Conservation (phyloP, 2,329 filamentous ascomycete species). For the Diaporthe sp. region DNA sequence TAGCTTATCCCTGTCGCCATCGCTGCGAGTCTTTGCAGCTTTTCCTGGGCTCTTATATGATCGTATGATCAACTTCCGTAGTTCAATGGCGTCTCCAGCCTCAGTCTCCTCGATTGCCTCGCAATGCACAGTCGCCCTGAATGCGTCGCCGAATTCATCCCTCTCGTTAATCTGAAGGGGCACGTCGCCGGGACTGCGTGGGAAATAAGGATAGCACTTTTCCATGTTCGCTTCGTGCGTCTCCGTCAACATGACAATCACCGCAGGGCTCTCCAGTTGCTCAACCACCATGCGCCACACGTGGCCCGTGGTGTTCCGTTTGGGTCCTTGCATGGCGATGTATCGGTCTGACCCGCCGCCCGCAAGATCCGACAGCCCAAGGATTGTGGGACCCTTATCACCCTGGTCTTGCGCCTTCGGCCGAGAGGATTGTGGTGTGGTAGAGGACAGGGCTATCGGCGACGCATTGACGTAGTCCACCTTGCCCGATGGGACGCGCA, state of each 20-base stretch:
- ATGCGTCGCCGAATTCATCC: slow-evolving; percentile 73
- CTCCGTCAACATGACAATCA: slow-evolving; percentile 95
- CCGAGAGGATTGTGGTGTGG: slow-evolving; percentile 41
- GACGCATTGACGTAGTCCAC: slow-evolving; percentile 88
- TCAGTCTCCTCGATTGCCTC: slow-evolving; percentile 68
- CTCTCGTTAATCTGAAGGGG: slow-evolving; percentile 69
- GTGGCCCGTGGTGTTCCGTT: slow-evolving; percentile 77
- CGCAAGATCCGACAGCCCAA: slow-evolving; percentile 8
- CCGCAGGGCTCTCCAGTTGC: slow-evolving; percentile 75
- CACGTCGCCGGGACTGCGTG: slow-evolving; percentile 63
- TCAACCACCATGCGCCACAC: slow-evolving; percentile 97
- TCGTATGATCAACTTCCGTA: slow-evolving; percentile 76
- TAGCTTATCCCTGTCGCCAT: slow-evolving; percentile 4
- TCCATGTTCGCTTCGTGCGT: slow-evolving; percentile 81
- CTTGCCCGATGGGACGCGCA: slow-evolving; percentile 78
- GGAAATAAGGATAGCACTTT: slow-evolving; percentile 93
- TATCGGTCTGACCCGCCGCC: slow-evolving; percentile 65
- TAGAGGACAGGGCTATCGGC: slow-evolving; percentile 67
- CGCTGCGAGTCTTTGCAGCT: neutral
- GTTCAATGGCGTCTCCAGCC: slow-evolving; percentile 70
- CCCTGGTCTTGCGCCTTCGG: slow-evolving; percentile 33
- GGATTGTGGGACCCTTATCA: neutral
- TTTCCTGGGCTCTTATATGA: slow-evolving; percentile 47
- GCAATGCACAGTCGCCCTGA: slow-evolving; percentile 76
- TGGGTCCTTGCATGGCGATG: slow-evolving; percentile 95